A percentile compares a stretch with the other conserved stretches of the same genome.
phyloP scores from a whole-genome alignment of 768 basidiomycete genomes.

The Serendipita indica region DNA sequence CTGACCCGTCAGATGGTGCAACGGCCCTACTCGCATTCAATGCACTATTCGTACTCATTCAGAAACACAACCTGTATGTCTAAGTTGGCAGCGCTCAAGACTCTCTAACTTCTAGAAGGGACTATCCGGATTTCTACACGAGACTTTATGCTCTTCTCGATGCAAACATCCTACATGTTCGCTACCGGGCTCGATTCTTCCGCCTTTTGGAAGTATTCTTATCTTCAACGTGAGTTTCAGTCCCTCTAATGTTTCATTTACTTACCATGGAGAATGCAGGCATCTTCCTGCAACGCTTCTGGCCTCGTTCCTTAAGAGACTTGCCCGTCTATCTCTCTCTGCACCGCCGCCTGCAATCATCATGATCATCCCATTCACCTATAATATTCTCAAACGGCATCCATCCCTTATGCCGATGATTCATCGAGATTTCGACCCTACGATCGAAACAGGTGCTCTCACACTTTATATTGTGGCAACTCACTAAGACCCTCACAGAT shows the following conservation, averaged over 20 bases:
- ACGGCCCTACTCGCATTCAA: slow-evolving; percentile 83
- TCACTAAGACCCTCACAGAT: slow-evolving; percentile 28
- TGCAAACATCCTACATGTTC: slow-evolving; percentile 74
- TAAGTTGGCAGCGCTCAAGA: slow-evolving; percentile 9
- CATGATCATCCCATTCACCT: slow-evolving; percentile 82
- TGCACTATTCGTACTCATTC: slow-evolving; percentile 79
- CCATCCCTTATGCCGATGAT: slow-evolving; percentile 89
- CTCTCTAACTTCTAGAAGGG: slow-evolving; percentile 33
- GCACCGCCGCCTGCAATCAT: slow-evolving; percentile 86
- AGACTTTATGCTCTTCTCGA: slow-evolving; percentile 83
- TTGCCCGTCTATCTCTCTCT: slow-evolving; percentile 66
- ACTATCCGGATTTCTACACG: slow-evolving; percentile 91
- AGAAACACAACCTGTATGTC: slow-evolving; percentile 80
- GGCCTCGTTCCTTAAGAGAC: slow-evolving; percentile 86
- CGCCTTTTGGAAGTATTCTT: slow-evolving; percentile 82
- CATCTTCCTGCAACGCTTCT: slow-evolving; percentile 83
- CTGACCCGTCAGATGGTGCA: slow-evolving; percentile 44
- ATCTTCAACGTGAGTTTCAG: slow-evolving; percentile 61
- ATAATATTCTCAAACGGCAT: slow-evolving; percentile 86
- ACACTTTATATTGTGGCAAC: not conserved
- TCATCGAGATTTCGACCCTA: slow-evolving; percentile 36
- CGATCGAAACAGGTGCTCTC: slow-evolving; percentile 14
- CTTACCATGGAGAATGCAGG: slow-evolving; percentile 31
- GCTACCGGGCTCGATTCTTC: slow-evolving; percentile 90
- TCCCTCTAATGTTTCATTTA: not conserved